These are phyloP conservation scores for Suhomyces sp. DNA, from an alignment of 805 yeast species.

Conservation along the genomic window DNA sequence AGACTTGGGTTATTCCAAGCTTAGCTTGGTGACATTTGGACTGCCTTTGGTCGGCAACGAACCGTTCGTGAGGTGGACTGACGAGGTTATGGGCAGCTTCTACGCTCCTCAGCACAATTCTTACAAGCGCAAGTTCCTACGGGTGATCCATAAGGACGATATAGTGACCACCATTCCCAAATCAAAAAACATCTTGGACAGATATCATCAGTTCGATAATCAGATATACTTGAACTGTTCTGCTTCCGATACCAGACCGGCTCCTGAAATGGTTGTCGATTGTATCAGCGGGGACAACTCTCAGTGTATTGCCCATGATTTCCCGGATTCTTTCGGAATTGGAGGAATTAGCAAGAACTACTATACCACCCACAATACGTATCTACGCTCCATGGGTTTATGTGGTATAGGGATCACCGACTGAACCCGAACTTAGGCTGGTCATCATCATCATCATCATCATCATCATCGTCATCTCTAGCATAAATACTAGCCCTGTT, in stretches of 20 bases:
- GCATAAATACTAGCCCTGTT: neutral
- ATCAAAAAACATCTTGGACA: slow-evolving; percentile 12
- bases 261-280: slow-evolving; percentile 28
- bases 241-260: slow-evolving; percentile 22
- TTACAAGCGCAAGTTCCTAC: slow-evolving; percentile 15
- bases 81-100: slow-evolving; percentile 29
- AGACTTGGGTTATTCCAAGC: slow-evolving; percentile 30
- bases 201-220: slow-evolving; percentile 33
- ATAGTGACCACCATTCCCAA: slow-evolving; percentile 30
- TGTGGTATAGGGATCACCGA: slow-evolving; percentile 4
- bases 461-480: slow-evolving; percentile 16
- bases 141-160: slow-evolving; percentile 28
- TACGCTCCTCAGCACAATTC: slow-evolving; percentile 17
- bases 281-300: slow-evolving; percentile 27
- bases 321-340: slow-evolving; percentile 10
- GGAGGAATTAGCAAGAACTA: slow-evolving; percentile 7
- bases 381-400: slow-evolving; percentile 36
- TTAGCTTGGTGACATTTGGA: slow-evolving; percentile 41
- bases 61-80: slow-evolving; percentile 36
- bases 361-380: slow-evolving; percentile 34
- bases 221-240: slow-evolving; percentile 32
- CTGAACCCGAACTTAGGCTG: slow-evolving; percentile 35
- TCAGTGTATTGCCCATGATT: slow-evolving; percentile 31
- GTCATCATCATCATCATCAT: slow-evolving; percentile 30
- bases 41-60: slow-evolving; percentile 44